Evolutionary conservation across 306 rosid species (phyloP).

Genomic region (Cicer pinnatifidum): DNA sequence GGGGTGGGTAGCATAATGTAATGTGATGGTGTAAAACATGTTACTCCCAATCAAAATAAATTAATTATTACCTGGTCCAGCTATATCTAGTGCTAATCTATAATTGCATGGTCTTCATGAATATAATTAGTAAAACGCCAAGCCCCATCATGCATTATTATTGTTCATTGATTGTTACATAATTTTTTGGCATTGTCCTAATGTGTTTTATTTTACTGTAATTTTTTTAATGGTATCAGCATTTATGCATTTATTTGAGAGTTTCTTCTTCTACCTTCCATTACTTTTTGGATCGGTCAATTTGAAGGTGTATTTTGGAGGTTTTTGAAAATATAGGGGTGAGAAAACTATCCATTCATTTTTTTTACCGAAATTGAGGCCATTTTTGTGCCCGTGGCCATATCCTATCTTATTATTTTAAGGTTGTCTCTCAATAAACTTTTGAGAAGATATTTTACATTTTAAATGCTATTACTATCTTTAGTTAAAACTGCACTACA

Average conservation of each 20-base stretch:
- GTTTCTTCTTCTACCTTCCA: too few species aligned
- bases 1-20: not conserved
- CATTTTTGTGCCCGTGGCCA: not conserved
- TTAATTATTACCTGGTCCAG: not conserved
- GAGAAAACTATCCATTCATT: too few species aligned
- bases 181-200: conserved; percentile 7
- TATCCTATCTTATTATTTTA: not conserved
- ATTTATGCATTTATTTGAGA: conserved; percentile 1
- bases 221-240: conserved; percentile 15
- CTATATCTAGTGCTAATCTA: conserved; percentile 8
- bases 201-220: conserved; percentile 10
- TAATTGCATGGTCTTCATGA: conserved; percentile 19
- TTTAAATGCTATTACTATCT: not conserved
- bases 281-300: too few species aligned
- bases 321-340: too few species aligned
- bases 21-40: conserved; percentile 13
- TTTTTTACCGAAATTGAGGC: not conserved
- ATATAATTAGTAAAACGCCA: conserved; percentile 27
- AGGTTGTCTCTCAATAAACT: not conserved
- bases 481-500: not conserved
- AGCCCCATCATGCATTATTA: conserved; percentile 3
- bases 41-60: conserved; percentile 32
- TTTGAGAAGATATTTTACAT: not conserved
- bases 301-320: too few species aligned
- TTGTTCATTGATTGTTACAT: conserved; percentile 33